Base-by-base conservation (phyloP, 108 stramenopile genomes). In the Ochromonas danica region DNA sequence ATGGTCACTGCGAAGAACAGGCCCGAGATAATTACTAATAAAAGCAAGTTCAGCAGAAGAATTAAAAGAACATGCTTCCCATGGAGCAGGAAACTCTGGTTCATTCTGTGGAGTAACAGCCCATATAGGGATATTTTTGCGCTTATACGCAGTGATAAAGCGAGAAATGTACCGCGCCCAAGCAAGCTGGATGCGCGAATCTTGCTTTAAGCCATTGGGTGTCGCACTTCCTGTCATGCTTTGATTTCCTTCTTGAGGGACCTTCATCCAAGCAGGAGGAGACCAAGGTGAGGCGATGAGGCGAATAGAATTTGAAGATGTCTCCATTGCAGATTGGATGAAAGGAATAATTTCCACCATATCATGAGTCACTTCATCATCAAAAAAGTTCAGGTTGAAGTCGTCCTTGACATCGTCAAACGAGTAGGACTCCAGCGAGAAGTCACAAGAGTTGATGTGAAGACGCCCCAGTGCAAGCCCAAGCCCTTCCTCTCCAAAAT, bases 371-470 rank as follows among this genome's bases (percentile, higher is more conserved):
- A 85, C 81, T 43, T 77, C 70, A 28, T 61, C 28, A 40, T 86
- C 85, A 60, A 97, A 97, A 67, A 92, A 78, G 36, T 87, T n/a
- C 70, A 97, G 84, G 10, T 85, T 81, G 79, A 93, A 95, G 83
- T 97, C 96, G 14, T 88, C 95, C 27, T 89, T 88, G 60, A 88
- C 86, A 39, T 93, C 90, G 78, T 93, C 95, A 84, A 93, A 95
- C 65, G 80, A 84, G 80, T 97, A 97, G 41, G 90, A 88, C 42
- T 88, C 79, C 70, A 94, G 83, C 60, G 90, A 88, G 85, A 97
- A 97, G 86, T 97, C 96, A 83, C 96, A 97, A n/a, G 93, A 94
- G 81, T 93, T 93, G 43, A 97, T 95, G 78, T 89, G 96, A 41
- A 95, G 91, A 61, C 96, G 85, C 1, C 96, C 96, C 17, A 94